Evolutionary conservation across 1,284 basidiomycete genomes (phyloP).

Genomic region (Papiliotrema flavescens): DNA sequence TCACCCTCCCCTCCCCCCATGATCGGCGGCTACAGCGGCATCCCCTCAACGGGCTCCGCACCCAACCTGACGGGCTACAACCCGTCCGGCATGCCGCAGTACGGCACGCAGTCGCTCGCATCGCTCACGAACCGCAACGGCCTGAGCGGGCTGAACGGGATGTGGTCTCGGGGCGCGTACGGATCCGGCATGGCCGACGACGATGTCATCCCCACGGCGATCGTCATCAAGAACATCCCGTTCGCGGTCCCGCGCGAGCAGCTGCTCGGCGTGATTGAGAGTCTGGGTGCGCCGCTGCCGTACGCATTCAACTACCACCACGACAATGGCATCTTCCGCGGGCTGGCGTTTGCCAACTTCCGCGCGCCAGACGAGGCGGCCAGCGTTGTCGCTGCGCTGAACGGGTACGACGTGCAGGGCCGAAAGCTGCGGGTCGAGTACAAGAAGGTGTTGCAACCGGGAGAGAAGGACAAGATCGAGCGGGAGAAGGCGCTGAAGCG

Average conservation of each 20-base stretch:
- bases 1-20: conserved; percentile 36
- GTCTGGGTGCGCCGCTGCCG: conserved; percentile 91
- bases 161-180: conserved; percentile 6
- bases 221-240: conserved; percentile 99
- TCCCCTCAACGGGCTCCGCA: conserved; percentile 8
- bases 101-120: conserved; percentile 26
- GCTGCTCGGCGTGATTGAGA: conserved; percentile 92
- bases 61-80: conserved; percentile 24
- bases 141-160: too few species aligned
- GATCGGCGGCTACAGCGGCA: conserved; percentile 1
- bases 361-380: conserved; percentile 86
- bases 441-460: conserved; percentile 97
- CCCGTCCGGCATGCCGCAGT: conserved; percentile 22
- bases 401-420: conserved; percentile 85
- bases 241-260: conserved; percentile 97
- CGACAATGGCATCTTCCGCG: conserved; percentile 94
- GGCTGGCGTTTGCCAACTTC: conserved; percentile 98
- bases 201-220: conserved; percentile 96
- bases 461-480: conserved; percentile 98
- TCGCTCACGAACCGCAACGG: conserved; percentile 18
- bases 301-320: conserved; percentile 99
- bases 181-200: conserved; percentile 52
- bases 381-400: conserved; percentile 85
- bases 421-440: conserved; percentile 98
- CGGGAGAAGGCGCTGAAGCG: conserved; percentile 97